A percentile compares a stretch with the other conserved stretches of the same genome.
Conservation (phyloP, 176 grass and related monocot genomes). For the Panicum miliaceum region DNA sequence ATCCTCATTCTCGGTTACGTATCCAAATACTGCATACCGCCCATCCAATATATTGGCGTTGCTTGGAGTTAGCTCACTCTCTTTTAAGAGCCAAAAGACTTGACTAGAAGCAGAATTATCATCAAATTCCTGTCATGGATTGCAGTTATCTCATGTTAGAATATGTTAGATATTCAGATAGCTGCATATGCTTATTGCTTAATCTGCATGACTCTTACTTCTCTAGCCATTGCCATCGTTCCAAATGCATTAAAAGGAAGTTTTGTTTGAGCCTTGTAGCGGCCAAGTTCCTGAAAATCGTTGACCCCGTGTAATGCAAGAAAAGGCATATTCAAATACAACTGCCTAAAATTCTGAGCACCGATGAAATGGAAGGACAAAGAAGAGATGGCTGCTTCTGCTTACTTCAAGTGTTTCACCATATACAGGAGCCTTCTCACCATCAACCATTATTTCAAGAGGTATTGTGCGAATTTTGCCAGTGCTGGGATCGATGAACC, state of each 20-base stretch:
- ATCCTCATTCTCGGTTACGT: conserved; percentile 89
- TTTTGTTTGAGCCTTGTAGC: conserved; percentile 94
- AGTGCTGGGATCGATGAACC: conserved; percentile 90
- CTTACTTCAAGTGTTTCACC: conserved; percentile 94
- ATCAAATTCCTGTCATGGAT: conserved; percentile 89
- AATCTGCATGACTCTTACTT: conserved; percentile 56
- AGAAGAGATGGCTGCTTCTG: background rate
- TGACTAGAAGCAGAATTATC: conserved; percentile 95
- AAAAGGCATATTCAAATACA: conserved; percentile 23
- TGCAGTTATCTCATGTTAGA: conserved; percentile 23
- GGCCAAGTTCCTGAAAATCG: conserved; percentile 82
- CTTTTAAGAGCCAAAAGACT: conserved; percentile 98
- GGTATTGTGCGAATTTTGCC: conserved; percentile 79
- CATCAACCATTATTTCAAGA: conserved; percentile 85
- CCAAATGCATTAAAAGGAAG: conserved; percentile 99
- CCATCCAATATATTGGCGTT: conserved; percentile 99
- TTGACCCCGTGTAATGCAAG: background rate
- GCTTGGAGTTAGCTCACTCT: conserved; percentile 97
- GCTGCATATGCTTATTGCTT: conserved; percentile 1
- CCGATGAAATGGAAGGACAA: conserved; percentile 22
- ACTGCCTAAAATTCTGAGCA: conserved; percentile 18
- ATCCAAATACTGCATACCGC: conserved; percentile 83
- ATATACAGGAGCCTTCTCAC: conserved; percentile 78
- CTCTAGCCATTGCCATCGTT: conserved; percentile 99
- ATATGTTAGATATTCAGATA: background rate